These are phyloP conservation scores for Megacollybia marginata DNA, from an alignment of 768 basidiomycete genomes.

Conservation along the genomic window DNA sequence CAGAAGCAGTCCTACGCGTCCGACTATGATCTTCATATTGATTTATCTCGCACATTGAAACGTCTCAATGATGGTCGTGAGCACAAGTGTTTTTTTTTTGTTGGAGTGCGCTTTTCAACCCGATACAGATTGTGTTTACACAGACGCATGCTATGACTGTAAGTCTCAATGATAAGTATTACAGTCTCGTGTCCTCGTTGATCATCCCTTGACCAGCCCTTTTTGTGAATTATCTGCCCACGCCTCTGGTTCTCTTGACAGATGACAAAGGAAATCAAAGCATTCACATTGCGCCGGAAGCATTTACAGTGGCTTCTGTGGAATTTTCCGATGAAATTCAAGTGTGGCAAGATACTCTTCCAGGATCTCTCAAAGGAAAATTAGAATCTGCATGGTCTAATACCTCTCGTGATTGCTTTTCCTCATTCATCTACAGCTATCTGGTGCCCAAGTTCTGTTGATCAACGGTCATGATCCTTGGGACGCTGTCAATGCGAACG, in stretches of 20 bases:
- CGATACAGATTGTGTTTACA: neutral
- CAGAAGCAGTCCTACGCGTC: slow-evolving; percentile 20
- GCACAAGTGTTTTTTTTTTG: slow-evolving; percentile 13
- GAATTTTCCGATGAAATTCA: slow-evolving; percentile 24
- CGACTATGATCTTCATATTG: slow-evolving; percentile 28
- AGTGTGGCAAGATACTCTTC: slow-evolving; percentile 24
- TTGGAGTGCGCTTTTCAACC: slow-evolving; percentile 16
- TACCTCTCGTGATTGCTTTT: neutral
- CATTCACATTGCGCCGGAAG: slow-evolving; percentile 30
- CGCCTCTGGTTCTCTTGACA: slow-evolving; percentile 24
- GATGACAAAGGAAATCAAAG: slow-evolving; percentile 17
- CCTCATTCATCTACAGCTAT: slow-evolving; percentile 13
- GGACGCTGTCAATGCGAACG: slow-evolving; percentile 43
- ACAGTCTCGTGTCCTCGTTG: neutral
- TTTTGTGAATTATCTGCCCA: slow-evolving; percentile 20
- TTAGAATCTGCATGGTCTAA: slow-evolving; percentile 30
- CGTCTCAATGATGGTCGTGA: slow-evolving; percentile 28
- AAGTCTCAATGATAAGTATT: neutral
- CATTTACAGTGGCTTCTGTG: slow-evolving; percentile 15
- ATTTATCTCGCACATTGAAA: slow-evolving; percentile 27
- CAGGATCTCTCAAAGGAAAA: slow-evolving; percentile 20
- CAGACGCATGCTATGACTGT: slow-evolving; percentile 4
- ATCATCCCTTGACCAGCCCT: slow-evolving; percentile 1
- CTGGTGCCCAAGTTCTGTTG: slow-evolving; percentile 44
- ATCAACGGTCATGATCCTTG: slow-evolving; percentile 49